These are phyloP conservation scores for Arabidopsis arenosa DNA, from an alignment of 345 rosid genomes.

Conservation along the genomic window DNA sequence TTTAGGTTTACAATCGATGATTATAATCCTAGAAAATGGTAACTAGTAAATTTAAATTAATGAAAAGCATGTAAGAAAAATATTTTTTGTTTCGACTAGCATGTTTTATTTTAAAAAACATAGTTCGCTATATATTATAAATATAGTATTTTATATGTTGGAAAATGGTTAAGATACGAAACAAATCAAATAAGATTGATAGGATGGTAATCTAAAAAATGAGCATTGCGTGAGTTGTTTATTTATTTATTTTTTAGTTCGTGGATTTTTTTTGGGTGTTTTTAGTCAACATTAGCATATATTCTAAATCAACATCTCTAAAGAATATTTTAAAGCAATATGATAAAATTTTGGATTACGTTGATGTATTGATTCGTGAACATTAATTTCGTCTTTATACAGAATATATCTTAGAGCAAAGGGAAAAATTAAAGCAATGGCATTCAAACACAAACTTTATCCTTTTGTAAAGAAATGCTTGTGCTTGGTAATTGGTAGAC, in stretches of 20 bases:
- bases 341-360: constrained; percentile 34
- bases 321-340: constrained; percentile 36
- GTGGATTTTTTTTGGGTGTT: constrained; percentile 1
- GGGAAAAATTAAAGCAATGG: constrained; percentile 38
- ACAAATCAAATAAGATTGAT: neutral
- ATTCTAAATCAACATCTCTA: constrained; percentile 34
- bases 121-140: neutral
- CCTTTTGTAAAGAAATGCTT: constrained; percentile 17
- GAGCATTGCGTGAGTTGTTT: neutral
- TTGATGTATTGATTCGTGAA: constrained; percentile 33
- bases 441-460: constrained; percentile 31
- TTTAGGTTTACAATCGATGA: no score
- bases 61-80: neutral
- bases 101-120: neutral
- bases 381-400: constrained; percentile 27
- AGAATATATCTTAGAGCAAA: constrained; percentile 35
- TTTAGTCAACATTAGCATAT: constrained; percentile 44
- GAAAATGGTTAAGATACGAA: neutral
- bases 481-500: constrained; percentile 20
- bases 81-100: neutral
- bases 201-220: neutral
- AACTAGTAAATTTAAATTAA: neutral
- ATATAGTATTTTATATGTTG: neutral
- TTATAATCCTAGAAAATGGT: no score
- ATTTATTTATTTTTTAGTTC: neutral